Percentiles rank a stretch among this genome's conserved stretches.
These are phyloP conservation scores for Phytophthora hybrid DNA, from an alignment of 352 stramenopile species.

Conservation along the genomic window DNA sequence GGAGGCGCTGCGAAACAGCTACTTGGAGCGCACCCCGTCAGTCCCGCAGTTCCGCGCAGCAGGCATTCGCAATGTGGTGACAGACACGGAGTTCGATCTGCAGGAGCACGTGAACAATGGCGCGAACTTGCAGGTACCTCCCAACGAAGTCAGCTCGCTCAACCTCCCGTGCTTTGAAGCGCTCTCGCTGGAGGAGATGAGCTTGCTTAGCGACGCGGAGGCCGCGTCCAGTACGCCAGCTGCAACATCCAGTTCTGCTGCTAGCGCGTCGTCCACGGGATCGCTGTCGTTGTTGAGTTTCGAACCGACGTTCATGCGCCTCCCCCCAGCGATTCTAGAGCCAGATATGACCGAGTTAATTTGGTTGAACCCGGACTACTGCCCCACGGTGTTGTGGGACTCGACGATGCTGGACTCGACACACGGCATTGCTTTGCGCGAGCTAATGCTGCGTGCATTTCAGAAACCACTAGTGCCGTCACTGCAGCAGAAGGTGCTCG, in stretches of 20 bases:
- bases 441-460: conserved; percentile 93
- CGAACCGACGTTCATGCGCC: conserved; percentile 90
- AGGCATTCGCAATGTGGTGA: conserved; percentile 84
- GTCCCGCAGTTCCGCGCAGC: conserved; percentile 82
- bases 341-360: conserved; percentile 91
- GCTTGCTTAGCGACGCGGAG: conserved; percentile 46
- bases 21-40: conserved; percentile 77
- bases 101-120: conserved; percentile 88
- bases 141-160: conserved; percentile 76
- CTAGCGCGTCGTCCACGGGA: conserved; percentile 38
- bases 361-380: conserved; percentile 94
- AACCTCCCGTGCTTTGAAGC: conserved; percentile 78
- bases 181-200: conserved; percentile 81
- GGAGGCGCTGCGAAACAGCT: conserved; percentile 67
- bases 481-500: conserved; percentile 91
- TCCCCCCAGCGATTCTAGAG: conserved; percentile 84
- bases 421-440: conserved; percentile 86
- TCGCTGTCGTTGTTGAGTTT: conserved; percentile 88
- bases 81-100: conserved; percentile 82
- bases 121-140: conserved; percentile 68
- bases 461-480: conserved; percentile 88
- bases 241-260: conserved; percentile 33
- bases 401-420: conserved; percentile 89
- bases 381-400: conserved; percentile 91
- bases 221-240: conserved; percentile 34